These are phyloP conservation scores for Hanseniaspora sp. DNA, from an alignment of 1,139 yeast species.

Conservation along the genomic window DNA sequence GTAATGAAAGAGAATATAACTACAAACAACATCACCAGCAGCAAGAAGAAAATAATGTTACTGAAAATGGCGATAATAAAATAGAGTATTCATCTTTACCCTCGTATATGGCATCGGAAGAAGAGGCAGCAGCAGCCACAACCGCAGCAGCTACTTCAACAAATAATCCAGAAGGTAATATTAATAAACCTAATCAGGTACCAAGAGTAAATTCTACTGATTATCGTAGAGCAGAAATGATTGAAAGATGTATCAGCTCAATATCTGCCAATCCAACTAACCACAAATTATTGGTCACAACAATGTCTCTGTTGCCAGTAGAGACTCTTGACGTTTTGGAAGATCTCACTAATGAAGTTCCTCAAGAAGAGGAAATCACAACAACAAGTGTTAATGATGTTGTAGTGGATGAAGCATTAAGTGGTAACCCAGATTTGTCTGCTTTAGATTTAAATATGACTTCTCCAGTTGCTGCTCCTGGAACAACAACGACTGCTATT, in stretches of 20 bases:
- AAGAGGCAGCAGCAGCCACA: background rate
- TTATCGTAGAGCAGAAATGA: background rate
- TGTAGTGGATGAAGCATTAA: background rate
- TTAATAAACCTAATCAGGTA: background rate
- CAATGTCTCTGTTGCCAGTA: background rate
- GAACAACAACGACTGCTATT: background rate
- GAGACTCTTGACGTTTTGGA: background rate
- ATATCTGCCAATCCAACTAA: slow-evolving; percentile 1
- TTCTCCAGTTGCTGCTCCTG: background rate
- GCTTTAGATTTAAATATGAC: too few relatives aligned
- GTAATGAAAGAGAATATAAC: slow-evolving; percentile 23
- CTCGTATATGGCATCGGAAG: slow-evolving; percentile 1
- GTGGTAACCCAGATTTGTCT: background rate
- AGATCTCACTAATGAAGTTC: background rate
- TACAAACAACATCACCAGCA: background rate
- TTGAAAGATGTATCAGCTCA: background rate
- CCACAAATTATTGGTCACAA: background rate
- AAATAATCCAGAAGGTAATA: background rate
- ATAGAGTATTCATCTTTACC: background rate
- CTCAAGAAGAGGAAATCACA: background rate
- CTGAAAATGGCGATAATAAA: background rate
- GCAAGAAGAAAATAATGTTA: background rate
- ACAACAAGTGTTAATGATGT: background rate
- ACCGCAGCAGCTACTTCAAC: too few relatives aligned
- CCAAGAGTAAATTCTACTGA: background rate